Base-by-base conservation (phyloP, 352 stramenopile genomes). In the Globisporangium nodosum region DNA sequence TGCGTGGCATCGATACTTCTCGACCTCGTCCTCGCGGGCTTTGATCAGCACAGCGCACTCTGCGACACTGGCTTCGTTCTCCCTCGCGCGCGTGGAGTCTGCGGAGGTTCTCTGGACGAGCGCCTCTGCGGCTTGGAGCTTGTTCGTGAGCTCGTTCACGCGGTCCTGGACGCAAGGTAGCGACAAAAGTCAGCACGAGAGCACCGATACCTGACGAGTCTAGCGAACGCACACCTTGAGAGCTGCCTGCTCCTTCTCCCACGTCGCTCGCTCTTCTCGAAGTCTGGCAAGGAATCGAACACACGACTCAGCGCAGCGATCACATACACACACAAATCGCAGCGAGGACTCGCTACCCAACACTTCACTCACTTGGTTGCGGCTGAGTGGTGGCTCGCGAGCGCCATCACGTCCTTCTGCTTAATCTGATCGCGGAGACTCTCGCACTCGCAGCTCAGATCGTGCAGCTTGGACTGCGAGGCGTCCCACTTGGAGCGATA, bases 401-500 rank as follows among this genome's bases (percentile, higher is more conserved):
- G 61, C 27, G 88, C 65, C n/a, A 88, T 66, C 11, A 70, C 49
- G 13, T 90, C 83, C 47, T 90, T 90, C 60, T 91, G 83, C 56
- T 87, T 87, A 11, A 91, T 50, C 51, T 93, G 81, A 2, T 88
- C 81, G 30, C 78, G 79, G 24, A 90, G 53, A 55, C 68, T 64
- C 43, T 91, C 78, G 45, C 61, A 73, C 45, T 92, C 81, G n/a
- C 70, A 74, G 8, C 49, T 53, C 16, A 76, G 39, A 45, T 89
- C 71, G 1, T 76, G 68, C 15, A 89, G 54, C 52, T 87, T 88
- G 45, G 71, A 85, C 45, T 90, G 73, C 4, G 70, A 60, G 11
- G 85, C 59, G 18, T 89, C 75, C 66, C 65, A 78, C 50, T 89
- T 81, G 7, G 64, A 63, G 3, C 66, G 67, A 5, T 88, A 58